Conservation (phyloP, 2,329 filamentous ascomycete genomes). For the Apiospora malaysiana region DNA sequence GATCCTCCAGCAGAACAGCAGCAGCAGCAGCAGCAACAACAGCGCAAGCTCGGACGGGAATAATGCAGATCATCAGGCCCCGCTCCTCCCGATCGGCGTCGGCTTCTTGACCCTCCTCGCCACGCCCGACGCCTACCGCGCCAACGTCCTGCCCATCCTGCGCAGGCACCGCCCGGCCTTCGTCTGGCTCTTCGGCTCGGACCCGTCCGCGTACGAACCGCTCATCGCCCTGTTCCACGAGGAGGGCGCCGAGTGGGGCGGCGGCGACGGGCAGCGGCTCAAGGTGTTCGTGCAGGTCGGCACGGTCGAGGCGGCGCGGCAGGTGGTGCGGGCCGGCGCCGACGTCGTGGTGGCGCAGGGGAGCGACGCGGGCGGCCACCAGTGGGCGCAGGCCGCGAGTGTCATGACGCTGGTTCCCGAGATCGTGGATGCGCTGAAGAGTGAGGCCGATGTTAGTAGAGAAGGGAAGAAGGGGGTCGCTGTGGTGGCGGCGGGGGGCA, state of each 20-base stretch:
- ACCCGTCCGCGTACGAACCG: slow-evolving; percentile 27
- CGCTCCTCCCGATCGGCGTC: slow-evolving; percentile 29
- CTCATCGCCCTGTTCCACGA: slow-evolving; percentile 12
- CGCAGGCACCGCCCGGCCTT: slow-evolving; percentile 15
- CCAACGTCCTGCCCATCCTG: slow-evolving; percentile 8
- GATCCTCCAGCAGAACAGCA: slow-evolving; percentile 34
- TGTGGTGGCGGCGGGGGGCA: slow-evolving; percentile 52
- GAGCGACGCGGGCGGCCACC: slow-evolving; percentile 69
- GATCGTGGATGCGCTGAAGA: slow-evolving; percentile 52
- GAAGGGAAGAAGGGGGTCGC: slow-evolving; percentile 29
- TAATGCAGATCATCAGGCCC: not conserved
- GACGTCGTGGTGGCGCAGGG: slow-evolving; percentile 69
- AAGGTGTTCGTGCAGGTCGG: slow-evolving; percentile 67
- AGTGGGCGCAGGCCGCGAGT: slow-evolving; percentile 58
- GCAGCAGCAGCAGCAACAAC: slow-evolving; percentile 30
- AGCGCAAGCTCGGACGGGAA: not conserved
- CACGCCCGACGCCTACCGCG: not conserved
- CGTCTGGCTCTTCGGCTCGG: slow-evolving; percentile 24
- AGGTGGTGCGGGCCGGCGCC: slow-evolving; percentile 53
- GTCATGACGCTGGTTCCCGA: slow-evolving; percentile 64
- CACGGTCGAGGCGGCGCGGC: slow-evolving; percentile 60
- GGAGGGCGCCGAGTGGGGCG: slow-evolving; percentile 23
- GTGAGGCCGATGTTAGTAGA: slow-evolving; percentile 36
- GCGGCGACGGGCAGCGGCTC: slow-evolving; percentile 33
- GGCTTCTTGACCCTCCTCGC: slow-evolving; percentile 20